Percentiles rank a stretch among this genome's conserved stretches.
Conservation (phyloP, 83 land plant species). For the Picea engelmannii region DNA sequence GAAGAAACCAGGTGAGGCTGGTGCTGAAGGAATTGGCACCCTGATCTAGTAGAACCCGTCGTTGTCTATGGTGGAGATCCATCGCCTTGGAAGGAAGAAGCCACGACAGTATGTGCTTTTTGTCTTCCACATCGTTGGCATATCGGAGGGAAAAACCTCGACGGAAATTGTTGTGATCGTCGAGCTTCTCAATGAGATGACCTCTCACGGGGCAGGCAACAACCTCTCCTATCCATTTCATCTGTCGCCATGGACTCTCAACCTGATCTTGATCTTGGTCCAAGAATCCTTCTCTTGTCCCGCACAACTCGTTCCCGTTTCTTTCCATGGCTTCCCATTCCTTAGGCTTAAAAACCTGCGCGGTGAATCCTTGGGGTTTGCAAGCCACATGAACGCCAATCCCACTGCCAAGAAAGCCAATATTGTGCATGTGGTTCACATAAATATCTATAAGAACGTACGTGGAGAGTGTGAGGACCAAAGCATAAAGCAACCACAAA, state of each 20-base stretch:
- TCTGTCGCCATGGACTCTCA: conserved; percentile 29
- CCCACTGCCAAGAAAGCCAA: too few relatives aligned
- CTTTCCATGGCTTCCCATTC: too few relatives aligned
- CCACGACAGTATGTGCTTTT: conserved; percentile 17
- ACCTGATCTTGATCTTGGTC: too few relatives aligned
- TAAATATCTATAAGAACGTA: too few relatives aligned
- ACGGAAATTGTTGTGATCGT: conserved; percentile 26
- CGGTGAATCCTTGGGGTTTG: too few relatives aligned
- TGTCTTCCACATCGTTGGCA: conserved; percentile 25
- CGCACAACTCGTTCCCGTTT: too few relatives aligned
- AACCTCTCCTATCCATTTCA: conserved; percentile 40
- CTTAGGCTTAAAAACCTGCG: too few relatives aligned
- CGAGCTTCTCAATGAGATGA: conserved; percentile 31
- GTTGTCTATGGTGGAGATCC: conserved; percentile 4
- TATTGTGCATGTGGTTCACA: too few relatives aligned
- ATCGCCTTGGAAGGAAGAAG: conserved; percentile 18
- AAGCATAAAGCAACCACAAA: too few relatives aligned
- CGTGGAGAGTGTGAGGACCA: too few relatives aligned
- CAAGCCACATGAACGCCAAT: too few relatives aligned
- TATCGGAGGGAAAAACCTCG: conserved; percentile 31
- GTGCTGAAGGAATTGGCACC: conserved; percentile 32
- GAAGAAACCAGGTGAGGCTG: conserved; percentile 30
- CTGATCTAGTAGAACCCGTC: conserved; percentile 30
- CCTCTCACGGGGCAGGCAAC: conserved; percentile 33
- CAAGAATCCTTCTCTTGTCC: too few relatives aligned